Evolutionary conservation across 1,284 basidiomycete species (phyloP), one percentile per base, ranked within the genome.

Genomic region (Ceratobasidium sp.): DNA sequence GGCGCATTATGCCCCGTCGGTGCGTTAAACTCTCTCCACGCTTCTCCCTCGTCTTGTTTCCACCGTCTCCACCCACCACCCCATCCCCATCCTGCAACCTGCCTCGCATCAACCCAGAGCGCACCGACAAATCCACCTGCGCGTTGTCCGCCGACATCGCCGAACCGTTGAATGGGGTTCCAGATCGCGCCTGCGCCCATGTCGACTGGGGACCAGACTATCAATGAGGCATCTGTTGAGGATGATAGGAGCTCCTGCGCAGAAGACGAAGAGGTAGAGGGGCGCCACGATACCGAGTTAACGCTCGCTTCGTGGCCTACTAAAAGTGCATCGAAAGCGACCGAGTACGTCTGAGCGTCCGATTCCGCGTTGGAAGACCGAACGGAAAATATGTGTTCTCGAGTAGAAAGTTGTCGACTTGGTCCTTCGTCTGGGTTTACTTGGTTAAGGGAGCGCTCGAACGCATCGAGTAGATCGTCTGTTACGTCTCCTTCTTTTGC

Each of bases 281-380:
- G 88, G 21, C 89, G 86, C 94, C 95, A 98, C 52, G 89, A 84
- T 13, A 98, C 82, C 43, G 90, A 92, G 0, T 95, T 98, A n/a
- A 98, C 84, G 38, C 93, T 93, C 2, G 91, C 90, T 83, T 98
- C 96, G 79, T 98, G 96, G 14, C 96, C 96, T 38, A 98, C 83
- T 14, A 98, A 86, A 23, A 98, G 87, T 0, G 96, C 95, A 79
- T 98, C 96, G 73, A 97, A 94, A 0, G 91, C 92, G 44, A 96
- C 86, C 11, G 90, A 88, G 79, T 87, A 95, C 74, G 89, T 87
- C 67, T 85, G 85, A 7, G 82, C n/a, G n/a, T n/a, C n/a, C n/a
- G n/a, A 91, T 91, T 83, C 86, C 32, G 82, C 81, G 73, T 83
- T 79, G 28, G 80, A 81, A 21, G 82, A 82, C 78, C 88, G 90